Conservation (phyloP, 1,284 basidiomycete genomes). For the Melanopsichium pennsylvanicum region DNA sequence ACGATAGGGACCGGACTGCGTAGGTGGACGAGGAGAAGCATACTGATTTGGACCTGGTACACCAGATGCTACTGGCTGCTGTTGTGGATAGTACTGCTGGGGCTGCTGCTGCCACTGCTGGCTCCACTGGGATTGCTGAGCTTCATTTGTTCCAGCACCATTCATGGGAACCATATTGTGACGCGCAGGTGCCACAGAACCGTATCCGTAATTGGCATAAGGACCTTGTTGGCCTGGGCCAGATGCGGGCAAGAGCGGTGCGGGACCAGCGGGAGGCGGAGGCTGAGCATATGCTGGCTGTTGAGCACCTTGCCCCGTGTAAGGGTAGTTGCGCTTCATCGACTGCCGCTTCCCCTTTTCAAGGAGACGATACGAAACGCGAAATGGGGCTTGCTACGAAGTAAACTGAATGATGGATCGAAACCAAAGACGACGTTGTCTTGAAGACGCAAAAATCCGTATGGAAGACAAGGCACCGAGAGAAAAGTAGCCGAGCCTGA, state of each 20-base stretch:
- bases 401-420: too few relatives aligned
- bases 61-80: slow-evolving; percentile 16
- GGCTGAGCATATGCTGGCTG: slow-evolving; percentile 22
- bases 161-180: slow-evolving; percentile 6
- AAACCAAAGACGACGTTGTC: too few relatives aligned
- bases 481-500: too few relatives aligned
- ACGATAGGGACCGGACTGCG: slow-evolving; percentile 21
- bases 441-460: too few relatives aligned
- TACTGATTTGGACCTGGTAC: slow-evolving; percentile 11
- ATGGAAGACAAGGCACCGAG: too few relatives aligned
- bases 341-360: neutral
- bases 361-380: neutral
- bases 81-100: slow-evolving; percentile 48
- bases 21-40: slow-evolving; percentile 14
- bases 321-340: slow-evolving; percentile 33
- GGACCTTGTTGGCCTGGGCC: slow-evolving; percentile 18
- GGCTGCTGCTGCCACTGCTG: slow-evolving; percentile 49
- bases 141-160: slow-evolving; percentile 6
- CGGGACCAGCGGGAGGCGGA: slow-evolving; percentile 35
- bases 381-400: neutral
- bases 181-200: slow-evolving; percentile 22
- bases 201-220: slow-evolving; percentile 57
- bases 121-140: slow-evolving; percentile 48
- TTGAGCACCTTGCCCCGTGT: slow-evolving; percentile 15
- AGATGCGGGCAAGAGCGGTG: slow-evolving; percentile 29